Conservation (phyloP, 345 rosid genomes). For the Cardiospermum halicacabum region DNA sequence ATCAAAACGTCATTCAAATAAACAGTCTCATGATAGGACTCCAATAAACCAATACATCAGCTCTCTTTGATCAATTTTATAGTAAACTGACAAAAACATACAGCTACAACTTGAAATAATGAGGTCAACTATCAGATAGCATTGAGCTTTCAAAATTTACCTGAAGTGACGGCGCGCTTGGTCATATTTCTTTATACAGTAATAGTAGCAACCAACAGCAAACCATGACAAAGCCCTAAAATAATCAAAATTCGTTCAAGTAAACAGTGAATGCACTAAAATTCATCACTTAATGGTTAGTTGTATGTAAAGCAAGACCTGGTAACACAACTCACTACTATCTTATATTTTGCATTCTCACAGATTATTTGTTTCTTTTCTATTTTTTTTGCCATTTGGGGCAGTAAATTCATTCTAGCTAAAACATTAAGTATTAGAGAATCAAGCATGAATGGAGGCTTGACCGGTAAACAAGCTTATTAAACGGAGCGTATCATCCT, state of each 20-base stretch:
- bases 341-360: neutral
- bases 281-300: neutral
- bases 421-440: neutral
- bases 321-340: neutral
- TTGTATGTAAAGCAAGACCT: neutral
- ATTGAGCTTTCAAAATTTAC: conserved; percentile 34
- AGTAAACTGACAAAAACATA: neutral
- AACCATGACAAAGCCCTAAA: conserved; percentile 94
- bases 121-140: neutral
- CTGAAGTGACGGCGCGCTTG: conserved; percentile 87
- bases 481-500: neutral
- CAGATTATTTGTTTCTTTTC: neutral
- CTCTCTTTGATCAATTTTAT: neutral
- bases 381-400: neutral
- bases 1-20: neutral
- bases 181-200: conserved; percentile 80
- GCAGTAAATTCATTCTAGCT: neutral
- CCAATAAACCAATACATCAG: neutral
- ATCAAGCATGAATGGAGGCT: neutral
- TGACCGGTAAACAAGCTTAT: neutral
- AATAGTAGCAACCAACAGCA: conserved; percentile 78
- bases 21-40: conserved; percentile 2
- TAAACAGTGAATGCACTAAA: neutral
- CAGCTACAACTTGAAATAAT: neutral
- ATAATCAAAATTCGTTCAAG: conserved; percentile 9